Evolutionary conservation across 306 rosid species (phyloP).

Genomic region (Oemleria cerasiformis): DNA sequence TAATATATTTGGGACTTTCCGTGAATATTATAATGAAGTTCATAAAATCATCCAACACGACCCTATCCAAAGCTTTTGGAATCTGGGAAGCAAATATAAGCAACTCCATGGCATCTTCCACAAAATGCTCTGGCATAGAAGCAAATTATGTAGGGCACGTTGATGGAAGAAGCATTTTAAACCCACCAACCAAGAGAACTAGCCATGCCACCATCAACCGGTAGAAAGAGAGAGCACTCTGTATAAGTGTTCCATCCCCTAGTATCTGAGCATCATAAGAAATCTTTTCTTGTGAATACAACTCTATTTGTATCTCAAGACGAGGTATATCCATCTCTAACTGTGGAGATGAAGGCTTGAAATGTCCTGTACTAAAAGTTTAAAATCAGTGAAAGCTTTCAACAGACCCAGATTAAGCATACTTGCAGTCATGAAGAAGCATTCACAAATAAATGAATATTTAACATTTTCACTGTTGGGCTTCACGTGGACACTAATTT

Average conservation of each 20-base stretch:
- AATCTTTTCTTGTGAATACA: conserved; percentile 74
- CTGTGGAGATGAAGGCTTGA: conserved; percentile 72
- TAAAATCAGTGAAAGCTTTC: conserved; percentile 93
- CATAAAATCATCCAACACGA: conserved; percentile 92
- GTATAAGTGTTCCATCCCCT: conserved; percentile 80
- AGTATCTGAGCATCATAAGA: conserved; percentile 94
- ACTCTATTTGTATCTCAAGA: conserved; percentile 90
- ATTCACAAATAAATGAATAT: conserved; percentile 89
- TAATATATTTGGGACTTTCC: conserved; percentile 88
- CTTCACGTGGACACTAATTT: conserved; percentile 43
- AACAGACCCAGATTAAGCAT: conserved; percentile 92
- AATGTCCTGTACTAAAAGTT: conserved; percentile 92
- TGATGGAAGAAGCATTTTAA: conserved; percentile 87
- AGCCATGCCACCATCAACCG: conserved; percentile 92
- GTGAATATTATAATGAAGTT: conserved; percentile 96
- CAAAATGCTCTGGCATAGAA: conserved; percentile 94
- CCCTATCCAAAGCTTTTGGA: conserved; percentile 94
- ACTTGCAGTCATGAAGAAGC: conserved; percentile 99
- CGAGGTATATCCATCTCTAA: conserved; percentile 61
- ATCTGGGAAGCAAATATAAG: conserved; percentile 93
- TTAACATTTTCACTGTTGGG: conserved; percentile 51
- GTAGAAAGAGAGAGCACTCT: conserved; percentile 74
- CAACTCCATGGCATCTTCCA: conserved; percentile 98
- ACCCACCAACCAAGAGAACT: conserved; percentile 95
- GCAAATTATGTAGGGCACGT: conserved; percentile 84